Conservation (phyloP, 2,329 filamentous ascomycete genomes). For the Trichoderma koningiopsis region DNA sequence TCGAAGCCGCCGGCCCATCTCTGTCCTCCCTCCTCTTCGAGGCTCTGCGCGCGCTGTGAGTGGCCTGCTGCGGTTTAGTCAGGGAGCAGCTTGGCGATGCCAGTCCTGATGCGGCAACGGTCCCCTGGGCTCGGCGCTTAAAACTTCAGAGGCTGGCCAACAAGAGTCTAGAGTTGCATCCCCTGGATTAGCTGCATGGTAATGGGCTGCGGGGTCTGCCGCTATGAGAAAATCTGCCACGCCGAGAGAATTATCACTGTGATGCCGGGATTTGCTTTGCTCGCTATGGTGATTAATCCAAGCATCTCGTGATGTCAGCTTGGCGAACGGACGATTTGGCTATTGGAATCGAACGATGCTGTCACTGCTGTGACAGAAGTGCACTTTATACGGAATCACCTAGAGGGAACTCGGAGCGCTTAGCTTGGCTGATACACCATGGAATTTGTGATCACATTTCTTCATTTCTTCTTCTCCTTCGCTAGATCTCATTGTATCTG, state of each 20-base stretch:
- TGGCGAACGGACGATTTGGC: slow-evolving; percentile 4
- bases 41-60: slow-evolving; percentile 14
- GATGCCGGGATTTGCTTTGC: not conserved
- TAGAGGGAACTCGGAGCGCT: not conserved
- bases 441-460: not conserved
- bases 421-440: not conserved
- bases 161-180: slow-evolving; percentile 20
- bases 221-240: not conserved
- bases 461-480: not conserved
- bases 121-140: slow-evolving; percentile 32
- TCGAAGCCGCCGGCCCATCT: slow-evolving; percentile 15
- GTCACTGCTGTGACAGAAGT: not conserved
- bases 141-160: slow-evolving; percentile 25
- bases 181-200: slow-evolving; percentile 23
- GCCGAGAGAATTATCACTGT: not conserved
- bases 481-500: not conserved
- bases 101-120: slow-evolving; percentile 27
- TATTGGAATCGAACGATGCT: slow-evolving; percentile 4
- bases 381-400: not conserved
- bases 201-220: slow-evolving; percentile 15
- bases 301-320: slow-evolving; percentile 4
- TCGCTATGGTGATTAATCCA: not conserved
- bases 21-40: not conserved
- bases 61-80: slow-evolving; percentile 21
- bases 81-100: slow-evolving; percentile 8